These are phyloP conservation scores for Kwoniella sp. DNA, from an alignment of 768 basidiomycete genomes.

Conservation along the genomic window DNA sequence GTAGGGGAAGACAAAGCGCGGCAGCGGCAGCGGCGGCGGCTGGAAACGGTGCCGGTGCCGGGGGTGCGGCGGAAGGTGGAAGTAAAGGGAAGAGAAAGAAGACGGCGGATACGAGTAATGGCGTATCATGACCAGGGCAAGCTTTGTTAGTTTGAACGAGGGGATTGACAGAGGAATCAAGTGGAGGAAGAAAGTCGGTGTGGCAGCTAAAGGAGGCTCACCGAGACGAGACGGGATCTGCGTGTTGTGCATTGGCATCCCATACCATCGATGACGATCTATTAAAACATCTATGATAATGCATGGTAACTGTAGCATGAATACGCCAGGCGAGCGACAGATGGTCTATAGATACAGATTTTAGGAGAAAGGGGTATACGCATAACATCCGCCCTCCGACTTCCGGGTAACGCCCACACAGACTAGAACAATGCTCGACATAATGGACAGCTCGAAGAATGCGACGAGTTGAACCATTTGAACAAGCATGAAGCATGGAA, in stretches of 20 bases:
- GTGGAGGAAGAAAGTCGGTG: neutral
- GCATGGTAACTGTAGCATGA: neutral
- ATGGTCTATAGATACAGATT: no score
- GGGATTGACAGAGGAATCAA: no score
- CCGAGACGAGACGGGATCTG: no score
- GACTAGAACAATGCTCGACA: slow-evolving; percentile 69
- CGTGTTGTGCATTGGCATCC: no score
- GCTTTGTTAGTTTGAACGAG: no score
- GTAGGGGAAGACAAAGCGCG: slow-evolving; percentile 13
- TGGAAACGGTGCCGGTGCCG: neutral
- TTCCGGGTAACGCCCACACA: no score
- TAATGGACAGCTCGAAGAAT: slow-evolving; percentile 86
- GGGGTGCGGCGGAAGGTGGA: slow-evolving; percentile 1
- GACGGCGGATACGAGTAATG: slow-evolving; percentile 3
- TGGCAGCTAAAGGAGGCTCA: no score
- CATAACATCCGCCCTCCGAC: no score
- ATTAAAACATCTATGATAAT: neutral
- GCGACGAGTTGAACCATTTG: slow-evolving; percentile 64
- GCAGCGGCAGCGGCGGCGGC: no score
- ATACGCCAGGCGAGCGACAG: neutral
- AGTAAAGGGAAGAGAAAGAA: slow-evolving; percentile 25
- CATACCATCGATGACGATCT: neutral
- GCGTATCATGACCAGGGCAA: neutral
- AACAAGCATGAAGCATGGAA: slow-evolving; percentile 91
- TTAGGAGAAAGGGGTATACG: no score